Base-by-base conservation (phyloP, 208 protist genomes). In the Novymonas esmeraldas region DNA sequence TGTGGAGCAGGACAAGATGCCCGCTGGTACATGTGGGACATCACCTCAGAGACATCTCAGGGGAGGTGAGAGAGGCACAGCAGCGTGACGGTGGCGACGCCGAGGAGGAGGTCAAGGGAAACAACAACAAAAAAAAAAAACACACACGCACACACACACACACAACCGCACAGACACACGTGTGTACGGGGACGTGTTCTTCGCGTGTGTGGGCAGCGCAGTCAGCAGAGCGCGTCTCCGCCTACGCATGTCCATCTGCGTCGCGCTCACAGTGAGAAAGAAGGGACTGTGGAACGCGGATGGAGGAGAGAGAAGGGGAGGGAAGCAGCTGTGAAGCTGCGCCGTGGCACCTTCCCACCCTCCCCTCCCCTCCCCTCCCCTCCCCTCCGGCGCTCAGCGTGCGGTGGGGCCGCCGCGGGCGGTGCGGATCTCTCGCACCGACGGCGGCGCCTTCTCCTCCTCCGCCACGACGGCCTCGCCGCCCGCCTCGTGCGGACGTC, bases 391-490 rank as follows among this genome's bases (percentile, higher is more conserved):
- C 3, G 20, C 2, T 4, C 46, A 22, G n/a, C n/a, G n/a, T n/a
- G 45, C 66, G 28, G 31, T 7, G 38, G 36, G 9, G 31, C 18
- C 41, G 28, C 39, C 44, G 39, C 34, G 13, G 6, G 52, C 24
- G 28, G 70, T 22, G n/a, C 33, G 59, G 24, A 80, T 77, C 24
- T 70, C 64, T 3, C 69, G 62, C 64, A 70, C 73, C 2, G 73
- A 80, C 41, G 73, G 54, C 57, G 64, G 29, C 34, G 61, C 31
- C 5, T 36, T 44, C 20, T 45, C 52, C 14, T 38, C 39, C 7
- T 11, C 33, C 20, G 28, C 1, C 24, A 34, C n/a, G n/a, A n/a
- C n/a, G 63, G 55, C 26, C 51, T 63, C 28, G 10, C 31, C 42
- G 58, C 60, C 34, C 42, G 6, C 18, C 20, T 26, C 34, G 63